phyloP scores from a whole-genome alignment of 2,329 filamentous ascomycete genomes.

The Pestalotiopsis sp. region DNA sequence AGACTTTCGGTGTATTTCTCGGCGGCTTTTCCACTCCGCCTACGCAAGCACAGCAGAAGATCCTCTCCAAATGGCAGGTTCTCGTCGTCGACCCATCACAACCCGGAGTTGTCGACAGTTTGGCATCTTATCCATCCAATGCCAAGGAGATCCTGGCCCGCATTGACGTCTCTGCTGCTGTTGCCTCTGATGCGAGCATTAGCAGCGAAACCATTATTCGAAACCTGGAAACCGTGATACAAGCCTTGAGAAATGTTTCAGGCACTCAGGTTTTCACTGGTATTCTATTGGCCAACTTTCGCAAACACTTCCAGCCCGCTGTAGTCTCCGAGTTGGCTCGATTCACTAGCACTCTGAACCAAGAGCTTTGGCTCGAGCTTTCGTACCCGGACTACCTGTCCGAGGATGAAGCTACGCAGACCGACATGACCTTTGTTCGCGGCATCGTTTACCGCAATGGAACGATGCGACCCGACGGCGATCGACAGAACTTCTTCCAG shows the following conservation, averaged over 20 bases:
- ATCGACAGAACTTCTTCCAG: slow-evolving; percentile 9
- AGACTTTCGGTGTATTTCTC: slow-evolving; percentile 4
- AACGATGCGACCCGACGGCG: slow-evolving; percentile 7
- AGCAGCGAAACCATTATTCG: neutral
- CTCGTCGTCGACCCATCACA: slow-evolving; percentile 5
- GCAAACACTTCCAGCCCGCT: neutral
- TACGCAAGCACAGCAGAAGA: neutral
- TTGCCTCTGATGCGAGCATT: neutral
- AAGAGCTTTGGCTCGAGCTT: slow-evolving; percentile 2
- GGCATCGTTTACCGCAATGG: slow-evolving; percentile 5
- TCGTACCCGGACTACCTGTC: neutral
- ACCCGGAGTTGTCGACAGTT: neutral
- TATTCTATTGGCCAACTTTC: neutral
- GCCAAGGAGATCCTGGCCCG: slow-evolving; percentile 3
- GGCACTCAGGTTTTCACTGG: neutral
- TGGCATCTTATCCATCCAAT: neutral
- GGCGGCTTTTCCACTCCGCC: slow-evolving; percentile 3
- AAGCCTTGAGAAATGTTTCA: neutral
- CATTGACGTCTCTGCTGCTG: neutral
- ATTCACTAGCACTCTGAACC: neutral
- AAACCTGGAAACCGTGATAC: neutral
- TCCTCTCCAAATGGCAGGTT: slow-evolving; percentile 4
- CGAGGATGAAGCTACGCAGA: neutral
- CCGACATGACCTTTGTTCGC: neutral
- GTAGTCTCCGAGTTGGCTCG: neutral